Base-by-base conservation (phyloP, 768 basidiomycete genomes). In the Lactifluus pinguis region DNA sequence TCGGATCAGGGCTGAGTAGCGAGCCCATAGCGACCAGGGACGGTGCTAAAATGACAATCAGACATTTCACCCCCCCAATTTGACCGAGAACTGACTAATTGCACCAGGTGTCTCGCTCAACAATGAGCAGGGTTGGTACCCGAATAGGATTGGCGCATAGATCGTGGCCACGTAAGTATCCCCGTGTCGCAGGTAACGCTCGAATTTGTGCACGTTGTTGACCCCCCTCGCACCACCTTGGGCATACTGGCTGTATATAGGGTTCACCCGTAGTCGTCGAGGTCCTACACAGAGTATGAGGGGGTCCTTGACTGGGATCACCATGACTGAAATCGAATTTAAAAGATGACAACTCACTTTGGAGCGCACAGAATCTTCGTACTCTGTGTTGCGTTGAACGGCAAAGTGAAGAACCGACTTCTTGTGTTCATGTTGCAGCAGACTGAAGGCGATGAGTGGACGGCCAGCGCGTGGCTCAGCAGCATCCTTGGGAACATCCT, bases 161-260 rank as follows among this genome's bases (percentile, higher is more conserved):
- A 84, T 81, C 6, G 93, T 95, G 3, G 89, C 94, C 21, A 98
- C 88, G 59, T 76, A 81, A 3, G 89, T 88, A 36, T 77, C 75
- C 6, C 94, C 90, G 68, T 91, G 92, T 45, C 88, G 83, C 32
- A 98, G 78, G 73, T 84, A 99, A 36, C 90, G 83, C 74, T 97
- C 92, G 57, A 88, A 95, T 69, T 98, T 99, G 79, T 98, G 95
- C 2, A 97, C 93, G 68, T 98, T 98, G 78, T 99, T 99, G 47
- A 84, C 79, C 11, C 94, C 93, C 71, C 87, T 90, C 15, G 89
- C 91, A 17, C 93, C 93, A 13, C 93, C 94, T 7, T 85, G 82
- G 3, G 89, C 86, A 67, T 95, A 92, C 68, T 97, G 93, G 65
- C 93, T 95, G 75, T 89, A 99, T 36, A 95, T 73, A 0, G 97